Conservation (phyloP, 257 asterid genomes). For the Lycium barbarum region DNA sequence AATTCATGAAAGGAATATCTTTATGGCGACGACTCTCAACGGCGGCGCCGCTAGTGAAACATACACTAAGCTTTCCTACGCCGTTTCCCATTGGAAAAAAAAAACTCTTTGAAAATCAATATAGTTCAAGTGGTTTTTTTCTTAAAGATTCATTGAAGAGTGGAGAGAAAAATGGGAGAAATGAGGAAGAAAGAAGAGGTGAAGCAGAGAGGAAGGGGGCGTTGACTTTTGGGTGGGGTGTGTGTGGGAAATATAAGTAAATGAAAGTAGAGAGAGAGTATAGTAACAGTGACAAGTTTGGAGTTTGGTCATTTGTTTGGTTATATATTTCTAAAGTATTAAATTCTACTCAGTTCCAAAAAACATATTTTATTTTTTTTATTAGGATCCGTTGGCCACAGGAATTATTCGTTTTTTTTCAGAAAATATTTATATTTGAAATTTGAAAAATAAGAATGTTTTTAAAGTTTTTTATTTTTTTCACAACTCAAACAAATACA, state of each 20-base stretch:
- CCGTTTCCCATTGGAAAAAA: conserved; percentile 84
- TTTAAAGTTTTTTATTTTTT: too few species aligned
- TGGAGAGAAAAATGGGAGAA: conserved; percentile 10
- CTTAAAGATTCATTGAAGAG: not conserved
- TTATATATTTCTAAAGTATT: too few species aligned
- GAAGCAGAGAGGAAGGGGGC: conserved; percentile 29
- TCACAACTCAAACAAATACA: too few species aligned
- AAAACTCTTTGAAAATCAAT: not conserved
- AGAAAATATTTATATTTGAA: too few species aligned
- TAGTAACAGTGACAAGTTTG: not conserved
- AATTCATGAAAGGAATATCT: conserved; percentile 47
- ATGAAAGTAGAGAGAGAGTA: conserved; percentile 33
- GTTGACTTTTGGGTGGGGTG: conserved; percentile 61
- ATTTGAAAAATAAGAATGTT: too few species aligned
- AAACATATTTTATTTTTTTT: too few species aligned
- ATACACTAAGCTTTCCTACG: conserved; percentile 75
- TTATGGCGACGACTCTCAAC: conserved; percentile 61
- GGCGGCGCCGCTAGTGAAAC: conserved; percentile 65
- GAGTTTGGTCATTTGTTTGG: too few species aligned
- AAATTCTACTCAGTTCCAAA: too few species aligned
- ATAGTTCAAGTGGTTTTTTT: not conserved
- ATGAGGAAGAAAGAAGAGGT: conserved; percentile 20
- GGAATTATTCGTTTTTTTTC: too few species aligned
- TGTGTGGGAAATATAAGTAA: conserved; percentile 57
- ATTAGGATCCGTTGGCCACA: too few species aligned